A percentile compares a stretch with the other conserved stretches of the same genome.
phyloP scores from a whole-genome alignment of 2,329 filamentous ascomycete genomes.

The Fusarium sp. region DNA sequence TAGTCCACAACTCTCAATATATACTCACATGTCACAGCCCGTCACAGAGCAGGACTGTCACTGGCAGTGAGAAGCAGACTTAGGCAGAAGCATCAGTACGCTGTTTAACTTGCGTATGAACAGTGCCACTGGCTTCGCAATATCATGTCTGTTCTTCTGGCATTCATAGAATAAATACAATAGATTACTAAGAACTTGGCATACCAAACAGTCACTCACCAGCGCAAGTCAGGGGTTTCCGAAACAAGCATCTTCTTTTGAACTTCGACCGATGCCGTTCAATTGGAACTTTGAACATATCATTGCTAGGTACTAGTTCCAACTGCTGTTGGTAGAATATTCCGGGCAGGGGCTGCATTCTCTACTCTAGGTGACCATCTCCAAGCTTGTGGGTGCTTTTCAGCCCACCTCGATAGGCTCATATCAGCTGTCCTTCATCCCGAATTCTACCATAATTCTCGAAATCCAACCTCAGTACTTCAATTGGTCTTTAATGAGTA shows the following conservation, averaged over 20 bases:
- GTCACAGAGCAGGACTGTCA: not conserved
- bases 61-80: not conserved
- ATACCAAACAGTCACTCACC: not conserved
- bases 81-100: too few species aligned
- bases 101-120: not conserved
- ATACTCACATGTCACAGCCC: not conserved
- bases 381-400: not conserved
- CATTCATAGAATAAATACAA: not conserved
- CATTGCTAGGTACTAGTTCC: accelerated
- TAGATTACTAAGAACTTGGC: not conserved
- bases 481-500: not conserved
- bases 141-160: too few species aligned
- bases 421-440: not conserved
- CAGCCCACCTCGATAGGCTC: not conserved
- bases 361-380: not conserved
- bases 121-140: accelerated
- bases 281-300: accelerated
- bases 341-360: not conserved
- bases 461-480: accelerated
- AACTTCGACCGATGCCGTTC: not conserved
- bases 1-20: not conserved
- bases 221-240: not conserved
- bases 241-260: not conserved
- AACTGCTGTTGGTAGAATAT: not conserved
- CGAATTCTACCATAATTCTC: not conserved